phyloP scores from a whole-genome alignment of 306 rosid genomes.

The Potentilla sterilis region DNA sequence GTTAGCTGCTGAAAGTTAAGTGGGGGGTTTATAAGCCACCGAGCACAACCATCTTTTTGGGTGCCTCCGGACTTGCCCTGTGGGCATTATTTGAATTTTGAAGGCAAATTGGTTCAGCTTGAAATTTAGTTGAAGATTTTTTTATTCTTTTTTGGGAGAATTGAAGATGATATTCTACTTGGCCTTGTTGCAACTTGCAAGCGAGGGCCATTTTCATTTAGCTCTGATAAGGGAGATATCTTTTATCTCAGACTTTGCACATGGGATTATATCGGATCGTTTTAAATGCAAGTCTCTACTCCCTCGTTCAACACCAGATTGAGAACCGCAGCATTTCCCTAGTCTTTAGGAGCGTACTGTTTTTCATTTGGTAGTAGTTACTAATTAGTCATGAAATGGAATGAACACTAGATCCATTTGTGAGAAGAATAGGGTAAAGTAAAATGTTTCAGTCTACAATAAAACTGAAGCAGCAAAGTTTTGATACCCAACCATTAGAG shows the following conservation, averaged over 20 bases:
- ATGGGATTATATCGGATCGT: neutral
- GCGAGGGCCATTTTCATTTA: neutral
- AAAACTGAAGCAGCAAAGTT: neutral
- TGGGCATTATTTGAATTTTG: neutral
- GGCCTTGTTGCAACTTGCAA: too few relatives aligned
- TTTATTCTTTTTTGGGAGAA: too few relatives aligned
- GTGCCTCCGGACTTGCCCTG: neutral
- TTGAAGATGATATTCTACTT: too few relatives aligned
- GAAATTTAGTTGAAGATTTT: neutral
- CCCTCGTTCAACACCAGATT: neutral
- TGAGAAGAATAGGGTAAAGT: neutral
- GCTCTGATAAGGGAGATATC: neutral
- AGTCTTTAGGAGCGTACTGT: neutral
- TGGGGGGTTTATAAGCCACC: neutral
- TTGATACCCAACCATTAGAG: neutral
- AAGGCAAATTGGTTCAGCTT: neutral
- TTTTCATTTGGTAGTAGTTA: neutral
- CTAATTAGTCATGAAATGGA: neutral
- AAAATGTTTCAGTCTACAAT: neutral
- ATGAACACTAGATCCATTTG: neutral
- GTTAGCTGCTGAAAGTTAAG: slow-evolving; percentile 9
- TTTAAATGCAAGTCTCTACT: neutral
- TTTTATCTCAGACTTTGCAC: neutral
- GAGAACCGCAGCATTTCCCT: neutral
- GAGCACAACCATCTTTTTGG: neutral